Percentiles rank a stretch among this genome's conserved stretches.
These are phyloP conservation scores for Pseudocercospora cruenta DNA, from an alignment of 2,329 filamentous ascomycete genomes.

Conservation along the genomic window DNA sequence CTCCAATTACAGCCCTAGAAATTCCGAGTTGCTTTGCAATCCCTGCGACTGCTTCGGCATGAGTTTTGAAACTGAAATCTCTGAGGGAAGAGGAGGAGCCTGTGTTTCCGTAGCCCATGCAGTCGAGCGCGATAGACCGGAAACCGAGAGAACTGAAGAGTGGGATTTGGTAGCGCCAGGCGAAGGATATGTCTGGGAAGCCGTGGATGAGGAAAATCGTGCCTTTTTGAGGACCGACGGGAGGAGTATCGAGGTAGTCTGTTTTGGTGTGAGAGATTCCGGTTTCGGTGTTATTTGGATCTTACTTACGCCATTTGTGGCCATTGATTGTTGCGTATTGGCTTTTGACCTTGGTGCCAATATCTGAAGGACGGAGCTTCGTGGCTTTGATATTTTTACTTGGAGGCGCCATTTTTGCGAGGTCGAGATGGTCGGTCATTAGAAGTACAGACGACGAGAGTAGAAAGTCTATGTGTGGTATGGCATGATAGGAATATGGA, in stretches of 20 bases:
- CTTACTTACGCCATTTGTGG: slow-evolving; percentile 69
- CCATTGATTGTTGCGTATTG: slow-evolving; percentile 65
- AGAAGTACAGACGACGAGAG: background rate
- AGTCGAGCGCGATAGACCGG: slow-evolving; percentile 80
- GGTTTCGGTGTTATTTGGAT: too few species aligned
- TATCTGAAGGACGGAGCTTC: slow-evolving; percentile 18
- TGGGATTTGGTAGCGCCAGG: slow-evolving; percentile 90
- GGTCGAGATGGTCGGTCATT: background rate
- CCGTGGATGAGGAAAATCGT: slow-evolving; percentile 70
- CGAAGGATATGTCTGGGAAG: slow-evolving; percentile 80
- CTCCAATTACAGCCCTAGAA: slow-evolving; percentile 74
- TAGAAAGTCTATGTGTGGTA: background rate
- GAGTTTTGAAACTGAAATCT: slow-evolving; percentile 72
- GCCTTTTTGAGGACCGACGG: slow-evolving; percentile 44
- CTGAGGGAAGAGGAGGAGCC: slow-evolving; percentile 43
- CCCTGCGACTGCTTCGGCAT: slow-evolving; percentile 74
- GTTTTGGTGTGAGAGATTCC: background rate
- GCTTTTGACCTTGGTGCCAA: slow-evolving; percentile 12
- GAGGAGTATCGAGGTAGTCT: slow-evolving; percentile 21
- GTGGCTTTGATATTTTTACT: slow-evolving; percentile 4
- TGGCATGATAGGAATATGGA: background rate
- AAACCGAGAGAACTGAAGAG: slow-evolving; percentile 71
- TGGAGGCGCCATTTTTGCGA: slow-evolving; percentile 1
- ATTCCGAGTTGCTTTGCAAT: slow-evolving; percentile 64
- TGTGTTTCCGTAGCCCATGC: slow-evolving; percentile 83